Conservation (phyloP, 2,329 filamentous ascomycete species). For the Alternaria panax region DNA sequence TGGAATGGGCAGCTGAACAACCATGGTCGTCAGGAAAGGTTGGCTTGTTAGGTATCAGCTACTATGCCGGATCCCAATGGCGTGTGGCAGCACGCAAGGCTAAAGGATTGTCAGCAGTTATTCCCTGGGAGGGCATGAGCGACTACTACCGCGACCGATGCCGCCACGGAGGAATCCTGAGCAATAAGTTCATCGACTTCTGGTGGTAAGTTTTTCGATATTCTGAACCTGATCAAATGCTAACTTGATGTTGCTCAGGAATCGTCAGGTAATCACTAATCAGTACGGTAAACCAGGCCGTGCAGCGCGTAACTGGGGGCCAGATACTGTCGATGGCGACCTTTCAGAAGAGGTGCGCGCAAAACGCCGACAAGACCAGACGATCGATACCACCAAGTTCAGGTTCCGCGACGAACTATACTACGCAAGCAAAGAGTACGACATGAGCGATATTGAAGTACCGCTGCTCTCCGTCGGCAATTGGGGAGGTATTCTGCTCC, state of each 20-base stretch:
- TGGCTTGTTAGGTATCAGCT: conserved; percentile 60
- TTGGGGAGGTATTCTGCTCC: conserved; percentile 74
- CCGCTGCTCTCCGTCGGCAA: conserved; percentile 73
- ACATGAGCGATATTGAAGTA: conserved; percentile 70
- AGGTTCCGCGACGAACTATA: conserved; percentile 69
- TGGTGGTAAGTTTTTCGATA: conserved; percentile 60
- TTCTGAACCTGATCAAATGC: background rate
- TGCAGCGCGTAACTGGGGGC: conserved; percentile 61
- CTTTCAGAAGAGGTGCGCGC: conserved; percentile 61
- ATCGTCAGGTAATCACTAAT: conserved; percentile 70
- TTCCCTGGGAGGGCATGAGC: conserved; percentile 65
- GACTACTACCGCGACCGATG: conserved; percentile 61
- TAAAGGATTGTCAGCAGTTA: conserved; percentile 59
- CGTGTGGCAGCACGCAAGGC: conserved; percentile 61
- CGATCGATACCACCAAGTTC: conserved; percentile 50
- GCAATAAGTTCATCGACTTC: conserved; percentile 54
- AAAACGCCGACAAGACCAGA: conserved; percentile 55
- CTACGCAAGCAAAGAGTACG: conserved; percentile 71
- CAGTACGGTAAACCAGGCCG: conserved; percentile 69
- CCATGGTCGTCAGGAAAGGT: conserved; percentile 61
- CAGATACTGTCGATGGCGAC: conserved; percentile 66
- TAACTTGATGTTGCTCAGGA: conserved; percentile 51
- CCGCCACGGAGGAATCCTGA: conserved; percentile 51
- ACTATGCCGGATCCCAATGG: conserved; percentile 64
- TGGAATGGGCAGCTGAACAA: conserved; percentile 61